Evolutionary conservation across 192 early-diverging fungal genomes (phyloP).

Genomic region (Backusella tuberculispora): DNA sequence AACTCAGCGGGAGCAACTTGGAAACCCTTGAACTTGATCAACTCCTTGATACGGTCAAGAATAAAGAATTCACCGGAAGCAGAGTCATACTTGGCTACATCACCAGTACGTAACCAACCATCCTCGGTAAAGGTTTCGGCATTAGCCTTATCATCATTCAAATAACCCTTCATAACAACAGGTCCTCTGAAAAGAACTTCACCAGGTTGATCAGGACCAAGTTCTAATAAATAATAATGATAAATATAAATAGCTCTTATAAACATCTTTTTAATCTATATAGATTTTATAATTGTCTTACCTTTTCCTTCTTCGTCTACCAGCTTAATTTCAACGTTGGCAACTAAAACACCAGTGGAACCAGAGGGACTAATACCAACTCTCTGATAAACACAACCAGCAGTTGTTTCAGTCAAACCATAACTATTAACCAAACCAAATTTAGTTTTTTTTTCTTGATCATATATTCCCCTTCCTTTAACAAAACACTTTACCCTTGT

Average conservation of each 20-base stretch:
- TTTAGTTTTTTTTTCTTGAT: background rate
- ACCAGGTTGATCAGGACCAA: constrained; percentile 49
- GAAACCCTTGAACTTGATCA: constrained; percentile 82
- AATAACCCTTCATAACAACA: constrained; percentile 57
- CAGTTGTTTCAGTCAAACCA: constrained; percentile 64
- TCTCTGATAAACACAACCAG: constrained; percentile 33
- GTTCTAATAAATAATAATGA: constrained; percentile 46
- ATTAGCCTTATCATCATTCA: constrained; percentile 52
- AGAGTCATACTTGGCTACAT: constrained; percentile 59
- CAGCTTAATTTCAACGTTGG: constrained; percentile 47
- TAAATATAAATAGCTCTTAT: constrained; percentile 5
- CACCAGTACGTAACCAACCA: constrained; percentile 58
- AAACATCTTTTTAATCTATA: background rate
- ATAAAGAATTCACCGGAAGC: constrained; percentile 64
- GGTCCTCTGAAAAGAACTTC: constrained; percentile 52
- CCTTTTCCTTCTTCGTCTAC: constrained; percentile 53
- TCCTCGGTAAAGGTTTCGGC: constrained; percentile 40
- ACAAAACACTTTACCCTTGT: constrained; percentile 47
- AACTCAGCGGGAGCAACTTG: constrained; percentile 79
- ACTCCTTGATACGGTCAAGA: constrained; percentile 76
- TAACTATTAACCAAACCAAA: constrained; percentile 30
- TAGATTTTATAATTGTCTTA: background rate
- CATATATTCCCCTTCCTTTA: background rate
- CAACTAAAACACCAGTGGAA: constrained; percentile 49
- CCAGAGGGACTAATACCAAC: constrained; percentile 7